Conservation (phyloP, 352 stramenopile species). For the Globisporangium takayamanum region DNA sequence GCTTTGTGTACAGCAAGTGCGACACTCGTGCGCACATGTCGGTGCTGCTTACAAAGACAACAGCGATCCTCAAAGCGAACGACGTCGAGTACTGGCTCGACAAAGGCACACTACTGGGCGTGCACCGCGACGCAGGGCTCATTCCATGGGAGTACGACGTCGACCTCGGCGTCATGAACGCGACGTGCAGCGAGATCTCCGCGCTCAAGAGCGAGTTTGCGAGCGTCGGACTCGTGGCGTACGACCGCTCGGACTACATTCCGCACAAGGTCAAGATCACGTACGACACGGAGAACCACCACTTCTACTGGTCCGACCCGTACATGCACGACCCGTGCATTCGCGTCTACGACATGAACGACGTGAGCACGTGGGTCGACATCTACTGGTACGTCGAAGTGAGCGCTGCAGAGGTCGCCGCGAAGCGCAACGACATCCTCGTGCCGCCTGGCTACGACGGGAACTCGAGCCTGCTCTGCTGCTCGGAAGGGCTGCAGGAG, state of each 20-base stretch:
- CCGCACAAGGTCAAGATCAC: constrained; percentile 79
- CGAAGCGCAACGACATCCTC: constrained; percentile 38
- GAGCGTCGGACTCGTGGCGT: constrained; percentile 50
- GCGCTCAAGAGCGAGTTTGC: constrained; percentile 60
- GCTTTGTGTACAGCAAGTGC: constrained; percentile 68
- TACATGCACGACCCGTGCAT: constrained; percentile 72
- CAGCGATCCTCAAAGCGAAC: constrained; percentile 50
- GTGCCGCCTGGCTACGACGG: constrained; percentile 55
- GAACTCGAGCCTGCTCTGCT: constrained; percentile 61
- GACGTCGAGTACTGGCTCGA: constrained; percentile 80
- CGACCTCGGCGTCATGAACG: constrained; percentile 75
- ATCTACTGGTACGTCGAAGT: constrained; percentile 81
- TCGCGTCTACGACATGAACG: constrained; percentile 56
- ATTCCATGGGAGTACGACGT: constrained; percentile 83
- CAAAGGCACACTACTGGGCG: constrained; percentile 67
- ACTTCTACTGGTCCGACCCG: constrained; percentile 76
- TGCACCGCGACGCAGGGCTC: constrained; percentile 59
- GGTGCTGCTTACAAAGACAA: constrained; percentile 59
- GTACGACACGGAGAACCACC: constrained; percentile 77
- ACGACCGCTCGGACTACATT: constrained; percentile 67
- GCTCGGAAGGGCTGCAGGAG: constrained; percentile 54
- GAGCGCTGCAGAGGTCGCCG: constrained; percentile 30
- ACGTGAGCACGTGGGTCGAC: constrained; percentile 65
- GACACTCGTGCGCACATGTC: constrained; percentile 69
- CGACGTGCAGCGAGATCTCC: constrained; percentile 60